Conservation (phyloP, 768 basidiomycete genomes). For the Glaciozyma martinii region DNA sequence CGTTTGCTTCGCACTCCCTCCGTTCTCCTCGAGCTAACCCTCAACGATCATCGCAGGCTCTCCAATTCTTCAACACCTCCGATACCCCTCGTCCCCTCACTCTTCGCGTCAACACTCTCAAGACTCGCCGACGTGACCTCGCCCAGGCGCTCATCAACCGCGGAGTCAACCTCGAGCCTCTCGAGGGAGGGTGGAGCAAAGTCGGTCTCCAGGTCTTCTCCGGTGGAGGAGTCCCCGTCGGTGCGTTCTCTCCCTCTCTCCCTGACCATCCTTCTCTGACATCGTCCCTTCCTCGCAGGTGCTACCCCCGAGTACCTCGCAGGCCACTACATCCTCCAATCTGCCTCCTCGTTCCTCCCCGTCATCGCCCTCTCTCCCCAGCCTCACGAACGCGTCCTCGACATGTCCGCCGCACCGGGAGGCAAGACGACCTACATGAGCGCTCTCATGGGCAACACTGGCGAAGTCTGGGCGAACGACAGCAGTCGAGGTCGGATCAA, state of each 20-base stretch:
- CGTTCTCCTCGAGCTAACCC: slow-evolving; percentile 1
- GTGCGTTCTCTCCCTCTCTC: slow-evolving; percentile 39
- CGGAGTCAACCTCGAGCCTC: slow-evolving; percentile 93
- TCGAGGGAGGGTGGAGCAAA: slow-evolving; percentile 93
- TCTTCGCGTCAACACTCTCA: slow-evolving; percentile 92
- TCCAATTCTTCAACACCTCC: slow-evolving; percentile 97
- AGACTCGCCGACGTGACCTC: slow-evolving; percentile 83
- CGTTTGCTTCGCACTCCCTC: neutral
- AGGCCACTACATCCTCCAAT: slow-evolving; percentile 99
- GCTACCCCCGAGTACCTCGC: slow-evolving; percentile 98
- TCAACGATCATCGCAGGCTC: slow-evolving; percentile 52
- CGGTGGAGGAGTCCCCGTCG: slow-evolving; percentile 68
- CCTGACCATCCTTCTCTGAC: slow-evolving; percentile 5
- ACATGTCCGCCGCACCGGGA: slow-evolving; percentile 98
- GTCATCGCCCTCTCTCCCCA: slow-evolving; percentile 91
- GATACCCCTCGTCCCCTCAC: slow-evolving; percentile 93
- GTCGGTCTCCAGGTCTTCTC: slow-evolving; percentile 98
- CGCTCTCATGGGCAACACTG: slow-evolving; percentile 92
- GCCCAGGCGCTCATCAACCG: slow-evolving; percentile 89
- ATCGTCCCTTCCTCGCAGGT: slow-evolving; percentile 42
- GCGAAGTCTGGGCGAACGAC: slow-evolving; percentile 96
- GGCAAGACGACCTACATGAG: slow-evolving; percentile 98
- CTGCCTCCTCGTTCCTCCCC: slow-evolving; percentile 97
- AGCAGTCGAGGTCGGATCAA: slow-evolving; percentile 89
- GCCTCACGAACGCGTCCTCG: slow-evolving; percentile 84